phyloP scores from a whole-genome alignment of 331 rosid species.

The Quercus tomentella region DNA sequence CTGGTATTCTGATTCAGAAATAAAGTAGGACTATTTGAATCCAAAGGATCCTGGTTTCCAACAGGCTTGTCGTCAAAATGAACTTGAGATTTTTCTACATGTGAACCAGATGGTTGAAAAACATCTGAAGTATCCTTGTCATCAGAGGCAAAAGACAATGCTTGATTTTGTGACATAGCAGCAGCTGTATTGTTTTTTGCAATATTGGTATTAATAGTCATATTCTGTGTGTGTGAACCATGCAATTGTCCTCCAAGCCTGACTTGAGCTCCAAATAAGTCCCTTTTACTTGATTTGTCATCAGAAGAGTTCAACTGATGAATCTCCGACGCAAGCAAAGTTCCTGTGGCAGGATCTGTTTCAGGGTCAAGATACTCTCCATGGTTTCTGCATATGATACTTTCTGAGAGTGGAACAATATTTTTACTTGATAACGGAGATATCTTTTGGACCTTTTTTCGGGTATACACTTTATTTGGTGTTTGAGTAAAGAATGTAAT shows the following conservation, averaged over 20 bases:
- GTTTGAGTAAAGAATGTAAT: constrained; percentile 25
- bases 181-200: constrained; percentile 10
- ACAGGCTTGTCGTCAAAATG: constrained; percentile 26
- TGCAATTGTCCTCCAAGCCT: constrained; percentile 6
- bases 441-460: constrained; percentile 39
- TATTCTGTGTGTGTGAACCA: constrained; percentile 3
- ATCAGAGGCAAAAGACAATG: constrained; percentile 10
- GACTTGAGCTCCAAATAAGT: constrained; percentile 19
- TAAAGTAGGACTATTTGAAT: constrained; percentile 14
- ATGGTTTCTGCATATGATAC: constrained; percentile 18
- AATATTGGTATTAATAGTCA: constrained; percentile 8
- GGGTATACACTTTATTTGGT: constrained; percentile 44
- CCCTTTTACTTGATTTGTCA: constrained; percentile 28
- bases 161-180: constrained; percentile 17
- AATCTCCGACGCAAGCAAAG: constrained; percentile 17
- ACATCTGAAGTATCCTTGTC: background rate
- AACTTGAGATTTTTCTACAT: constrained; percentile 28
- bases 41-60: constrained; percentile 28
- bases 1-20: constrained; percentile 27
- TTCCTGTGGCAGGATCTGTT: constrained; percentile 26
- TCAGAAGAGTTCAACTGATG: constrained; percentile 26
- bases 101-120: constrained; percentile 25
- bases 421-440: constrained; percentile 21
- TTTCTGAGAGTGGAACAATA: constrained; percentile 29
- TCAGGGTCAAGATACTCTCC: constrained; percentile 30